These are phyloP conservation scores for Arthrinium phaeospermum DNA, from an alignment of 2,329 filamentous ascomycete species.

Conservation along the genomic window DNA sequence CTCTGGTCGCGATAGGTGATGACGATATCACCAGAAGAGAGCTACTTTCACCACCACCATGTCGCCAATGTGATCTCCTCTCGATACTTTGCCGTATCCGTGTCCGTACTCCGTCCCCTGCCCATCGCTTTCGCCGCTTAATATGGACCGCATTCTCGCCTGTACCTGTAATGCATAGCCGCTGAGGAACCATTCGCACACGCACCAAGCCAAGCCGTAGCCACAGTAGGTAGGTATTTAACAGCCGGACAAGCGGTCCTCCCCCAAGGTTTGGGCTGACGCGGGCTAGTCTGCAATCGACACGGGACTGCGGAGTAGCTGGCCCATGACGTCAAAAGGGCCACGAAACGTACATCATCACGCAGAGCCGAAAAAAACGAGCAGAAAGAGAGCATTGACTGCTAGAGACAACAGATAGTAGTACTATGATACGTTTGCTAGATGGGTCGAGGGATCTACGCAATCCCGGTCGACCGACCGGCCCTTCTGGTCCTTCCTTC, in stretches of 20 bases:
- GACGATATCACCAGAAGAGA: neutral
- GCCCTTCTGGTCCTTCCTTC: neutral
- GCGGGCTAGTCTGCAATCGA: neutral
- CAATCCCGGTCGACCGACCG: neutral
- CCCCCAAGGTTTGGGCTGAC: neutral
- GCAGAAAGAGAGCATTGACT: neutral
- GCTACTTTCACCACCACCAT: neutral
- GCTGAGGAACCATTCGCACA: neutral
- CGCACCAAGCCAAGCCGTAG: neutral
- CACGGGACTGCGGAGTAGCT: neutral
- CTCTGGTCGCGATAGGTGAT: neutral
- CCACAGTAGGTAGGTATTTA: neutral
- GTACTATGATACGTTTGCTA: too few species aligned
- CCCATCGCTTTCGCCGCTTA: neutral
- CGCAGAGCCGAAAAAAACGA: neutral
- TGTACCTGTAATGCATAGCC: neutral
- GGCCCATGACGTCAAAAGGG: neutral
- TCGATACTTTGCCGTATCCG: neutral
- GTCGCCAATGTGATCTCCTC: neutral
- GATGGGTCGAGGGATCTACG: neutral
- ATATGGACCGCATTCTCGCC: neutral
- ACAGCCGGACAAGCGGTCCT: neutral
- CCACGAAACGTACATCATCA: neutral
- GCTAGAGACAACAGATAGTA: neutral
- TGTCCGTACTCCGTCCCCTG: neutral